Evolutionary conservation across 1,284 basidiomycete species (phyloP), one percentile per base, ranked within the genome.

Genomic region (Xerocomus amazonicus): DNA sequence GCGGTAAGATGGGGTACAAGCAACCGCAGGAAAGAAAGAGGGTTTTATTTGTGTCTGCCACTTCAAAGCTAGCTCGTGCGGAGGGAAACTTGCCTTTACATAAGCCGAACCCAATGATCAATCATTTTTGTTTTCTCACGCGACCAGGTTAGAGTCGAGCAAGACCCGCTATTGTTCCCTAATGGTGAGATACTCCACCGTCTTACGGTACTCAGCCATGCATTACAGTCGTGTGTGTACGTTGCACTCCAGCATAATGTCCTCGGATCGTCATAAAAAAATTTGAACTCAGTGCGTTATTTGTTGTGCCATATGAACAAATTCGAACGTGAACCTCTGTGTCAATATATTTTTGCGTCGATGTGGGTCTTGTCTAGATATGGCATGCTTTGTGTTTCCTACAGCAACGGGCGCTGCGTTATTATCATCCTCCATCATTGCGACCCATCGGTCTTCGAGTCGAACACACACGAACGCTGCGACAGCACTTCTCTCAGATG

Each of bases 331-430:
- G 34, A 28, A 26, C 27, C 44, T 26, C 13, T 16, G 39, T n/a
- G 37, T 31, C 43, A 46, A 37, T 40, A 32, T 43, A 49, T 34
- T 32, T 40, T 29, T 29, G 33, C 16, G 40, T 48, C 9, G 52
- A 60, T 58, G 38, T 12, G 43, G 51, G 16, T n/a, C n/a, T 0
- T 40, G 41, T 56, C 63, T 51, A 10, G 27, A 63, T 59, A 65
- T 53, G 51, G 61, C 51, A 51, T 53, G 45, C 12, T 45, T 63
- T 62, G 51, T 66, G 27, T 50, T 35, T 26, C 19, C 39, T 48
- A 52, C 57, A 49, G 49, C 53, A 47, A 28, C 9, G 9, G 10
- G n/a, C 28, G 41, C 39, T 39, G 16, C 43, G 33, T 12, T 29
- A 14, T 27, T 10, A 40, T 31, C 6, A 13, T 16, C 28, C 31